A percentile compares a stretch with the other conserved stretches of the same genome.
phyloP scores from a whole-genome alignment of 805 yeast genomes.

The Barnettozyma salicaria region DNA sequence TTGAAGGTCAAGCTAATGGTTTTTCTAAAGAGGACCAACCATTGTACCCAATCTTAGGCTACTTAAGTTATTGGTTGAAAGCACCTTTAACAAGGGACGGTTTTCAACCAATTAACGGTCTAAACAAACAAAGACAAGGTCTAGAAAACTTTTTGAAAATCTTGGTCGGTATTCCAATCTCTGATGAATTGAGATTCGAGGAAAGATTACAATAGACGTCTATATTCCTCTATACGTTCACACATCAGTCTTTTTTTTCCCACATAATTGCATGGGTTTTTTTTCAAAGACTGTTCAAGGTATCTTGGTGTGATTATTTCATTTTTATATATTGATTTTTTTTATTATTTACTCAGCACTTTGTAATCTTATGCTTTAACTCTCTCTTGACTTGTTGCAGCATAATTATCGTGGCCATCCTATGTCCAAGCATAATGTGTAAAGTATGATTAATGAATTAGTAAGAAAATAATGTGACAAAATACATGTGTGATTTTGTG shows the following conservation, averaged over 20 bases:
- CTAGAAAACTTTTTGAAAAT: constrained; percentile 86
- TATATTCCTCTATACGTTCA: not conserved
- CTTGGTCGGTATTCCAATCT: constrained; percentile 83
- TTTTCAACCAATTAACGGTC: constrained; percentile 82
- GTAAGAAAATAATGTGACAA: too few relatives aligned
- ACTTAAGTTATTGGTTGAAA: constrained; percentile 91
- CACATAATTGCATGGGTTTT: constrained; percentile 2
- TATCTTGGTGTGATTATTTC: too few relatives aligned
- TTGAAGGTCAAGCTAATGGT: constrained; percentile 6
- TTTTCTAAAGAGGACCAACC: constrained; percentile 30
- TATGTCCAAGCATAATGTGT: too few relatives aligned
- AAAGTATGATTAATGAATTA: too few relatives aligned
- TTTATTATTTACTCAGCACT: too few relatives aligned
- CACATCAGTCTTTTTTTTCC: constrained; percentile 5
- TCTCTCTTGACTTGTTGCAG: too few relatives aligned
- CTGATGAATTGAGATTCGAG: constrained; percentile 89
- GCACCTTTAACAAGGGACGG: constrained; percentile 94
- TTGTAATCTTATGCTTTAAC: too few relatives aligned
- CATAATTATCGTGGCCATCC: too few relatives aligned
- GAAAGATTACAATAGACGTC: constrained; percentile 53
- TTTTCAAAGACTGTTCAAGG: constrained; percentile 1
- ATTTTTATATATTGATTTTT: not conserved
- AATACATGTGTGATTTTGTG: too few relatives aligned
- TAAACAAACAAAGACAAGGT: constrained; percentile 91
- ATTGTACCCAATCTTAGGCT: constrained; percentile 80